phyloP scores from a whole-genome alignment of 495 filamentous ascomycete genomes.

The Clohesyomyces aquaticus region DNA sequence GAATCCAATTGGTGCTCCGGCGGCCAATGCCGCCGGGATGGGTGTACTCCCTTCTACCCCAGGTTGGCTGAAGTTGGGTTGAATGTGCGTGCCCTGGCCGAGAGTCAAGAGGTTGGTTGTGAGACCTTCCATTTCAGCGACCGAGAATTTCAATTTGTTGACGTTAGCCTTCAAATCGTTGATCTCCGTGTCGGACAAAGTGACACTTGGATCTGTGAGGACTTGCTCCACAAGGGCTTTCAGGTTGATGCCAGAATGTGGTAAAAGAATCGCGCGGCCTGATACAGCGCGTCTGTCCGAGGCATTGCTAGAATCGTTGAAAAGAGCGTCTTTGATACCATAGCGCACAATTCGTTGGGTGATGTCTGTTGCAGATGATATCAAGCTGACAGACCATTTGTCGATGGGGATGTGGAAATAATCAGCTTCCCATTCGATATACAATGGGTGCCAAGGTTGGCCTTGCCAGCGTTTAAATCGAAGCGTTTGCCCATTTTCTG shows the following conservation, averaged over 20 bases:
- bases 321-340: background rate
- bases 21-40: background rate
- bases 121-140: background rate
- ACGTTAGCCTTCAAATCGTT: background rate
- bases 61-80: background rate
- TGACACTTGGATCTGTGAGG: background rate
- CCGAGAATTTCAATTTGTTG: background rate
- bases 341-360: background rate
- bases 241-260: background rate
- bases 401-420: conserved; percentile 54
- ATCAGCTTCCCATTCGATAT: conserved; percentile 57
- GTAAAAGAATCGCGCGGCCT: background rate
- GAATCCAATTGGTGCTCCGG: background rate
- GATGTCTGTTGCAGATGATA: background rate
- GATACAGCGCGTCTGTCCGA: background rate
- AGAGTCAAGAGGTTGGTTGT: background rate
- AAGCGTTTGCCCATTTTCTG: no score
- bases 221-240: background rate
- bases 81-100: background rate
- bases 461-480: background rate
- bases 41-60: background rate
- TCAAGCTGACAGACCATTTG: conserved; percentile 42
- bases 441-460: conserved; percentile 57
- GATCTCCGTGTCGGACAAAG: background rate
- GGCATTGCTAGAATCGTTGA: background rate